Percentiles rank a stretch among this genome's conserved stretches.
Evolutionary conservation across 257 asterid genomes (phyloP).

Genomic region (Sherardia arvensis): DNA sequence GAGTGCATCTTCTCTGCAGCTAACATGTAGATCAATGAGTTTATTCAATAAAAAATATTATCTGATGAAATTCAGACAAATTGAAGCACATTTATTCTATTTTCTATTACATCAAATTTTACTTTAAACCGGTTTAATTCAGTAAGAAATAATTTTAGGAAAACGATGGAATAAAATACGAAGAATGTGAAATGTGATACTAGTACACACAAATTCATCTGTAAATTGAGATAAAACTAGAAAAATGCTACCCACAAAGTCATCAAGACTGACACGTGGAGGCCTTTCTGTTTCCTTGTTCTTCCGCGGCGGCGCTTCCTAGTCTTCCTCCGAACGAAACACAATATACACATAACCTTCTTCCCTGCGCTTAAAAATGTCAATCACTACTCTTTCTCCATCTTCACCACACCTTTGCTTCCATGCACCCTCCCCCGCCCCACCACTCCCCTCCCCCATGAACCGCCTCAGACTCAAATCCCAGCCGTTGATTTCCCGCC

Average conservation of each 20-base stretch:
- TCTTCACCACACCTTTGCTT: slow-evolving; percentile 24
- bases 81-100: too few relatives aligned
- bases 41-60: too few relatives aligned
- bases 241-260: not conserved
- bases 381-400: slow-evolving; percentile 19
- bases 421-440: slow-evolving; percentile 44
- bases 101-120: too few relatives aligned
- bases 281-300: slow-evolving; percentile 8
- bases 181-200: too few relatives aligned
- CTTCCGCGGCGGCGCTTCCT: slow-evolving; percentile 37
- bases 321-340: slow-evolving; percentile 24
- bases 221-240: not conserved
- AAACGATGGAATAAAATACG: too few relatives aligned
- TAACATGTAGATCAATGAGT: too few relatives aligned
- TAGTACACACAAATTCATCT: too few relatives aligned
- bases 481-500: slow-evolving; percentile 27
- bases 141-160: too few relatives aligned
- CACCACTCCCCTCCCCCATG: slow-evolving; percentile 39
- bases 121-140: too few relatives aligned
- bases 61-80: too few relatives aligned
- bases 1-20: too few relatives aligned
- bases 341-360: not conserved
- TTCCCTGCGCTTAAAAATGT: slow-evolving; percentile 26
- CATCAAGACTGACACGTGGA: slow-evolving; percentile 10
- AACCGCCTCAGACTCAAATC: slow-evolving; percentile 34